Evolutionary conservation across 306 rosid species (phyloP), one percentile per base, ranked within the genome.

Genomic region (Alnus glutinosa): DNA sequence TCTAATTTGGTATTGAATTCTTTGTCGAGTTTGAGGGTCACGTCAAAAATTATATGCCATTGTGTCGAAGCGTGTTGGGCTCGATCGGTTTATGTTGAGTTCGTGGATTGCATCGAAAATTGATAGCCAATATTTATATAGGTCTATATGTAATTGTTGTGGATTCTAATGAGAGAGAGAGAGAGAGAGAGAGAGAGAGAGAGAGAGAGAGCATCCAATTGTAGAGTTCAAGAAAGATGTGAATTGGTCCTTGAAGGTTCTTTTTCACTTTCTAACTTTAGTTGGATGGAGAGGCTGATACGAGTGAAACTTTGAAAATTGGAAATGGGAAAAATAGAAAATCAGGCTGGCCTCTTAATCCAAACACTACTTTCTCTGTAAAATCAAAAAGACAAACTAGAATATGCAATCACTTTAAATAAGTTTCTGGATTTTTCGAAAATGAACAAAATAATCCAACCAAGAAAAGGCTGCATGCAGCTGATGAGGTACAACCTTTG

Each of bases 401-500:
- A 81, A 85, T 55, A 77, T 75, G 75, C 80, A 80, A 86, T 78
- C 78, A 80, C 80, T 70, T 32, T 74, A 39, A 39, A 82, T 64
- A 78, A 78, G 19, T 14, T 3, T 9, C 52, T 84, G 89, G 89
- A 86, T 82, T 80, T 86, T 80, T 90, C 87, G 87, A 82, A 89
- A 77, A 75, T 86, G 86, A 78, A 75, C 84, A 83, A 81, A 82
- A 75, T 58, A 76, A 79, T 81, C 82, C 83, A 73, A 81, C 83
- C 86, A 81, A 80, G 32, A 76, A 80, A 86, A 88, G 85, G 84
- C 86, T 76, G 90, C 85, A 81, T 76, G 90, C 85, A 81, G 70
- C 80, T 71, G 57, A 58, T 55, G 51, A 82, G 62, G 80, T 83
- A 77, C 75, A 82, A 77, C 77, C 85, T 77, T 70, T 86, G 77